Conservation (phyloP, 2,329 filamentous ascomycete species). For the Arthroderma sp. region DNA sequence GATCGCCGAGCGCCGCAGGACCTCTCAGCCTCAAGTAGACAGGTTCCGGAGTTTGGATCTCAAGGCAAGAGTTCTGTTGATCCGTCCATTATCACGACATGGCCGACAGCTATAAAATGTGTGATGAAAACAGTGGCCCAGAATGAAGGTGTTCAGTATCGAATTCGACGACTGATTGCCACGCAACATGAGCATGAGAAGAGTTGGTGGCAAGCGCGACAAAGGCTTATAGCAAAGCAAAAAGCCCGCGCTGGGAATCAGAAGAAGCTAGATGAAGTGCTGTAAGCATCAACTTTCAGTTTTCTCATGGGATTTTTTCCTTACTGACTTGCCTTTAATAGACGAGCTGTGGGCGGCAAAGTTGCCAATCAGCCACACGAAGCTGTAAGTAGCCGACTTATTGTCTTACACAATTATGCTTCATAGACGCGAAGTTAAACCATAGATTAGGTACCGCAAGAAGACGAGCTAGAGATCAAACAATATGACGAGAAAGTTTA, state of each 20-base stretch:
- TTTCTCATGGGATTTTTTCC: background rate
- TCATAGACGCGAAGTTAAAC: background rate
- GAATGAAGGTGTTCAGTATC: conserved; percentile 34
- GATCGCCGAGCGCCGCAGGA: background rate
- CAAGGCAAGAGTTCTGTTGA: conserved; percentile 19
- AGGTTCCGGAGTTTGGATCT: background rate
- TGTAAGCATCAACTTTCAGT: conserved; percentile 33
- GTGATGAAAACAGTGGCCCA: conserved; percentile 39
- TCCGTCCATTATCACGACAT: conserved; percentile 40
- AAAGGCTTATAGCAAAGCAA: conserved; percentile 42
- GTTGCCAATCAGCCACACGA: conserved; percentile 16
- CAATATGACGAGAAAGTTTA: conserved; percentile 53
- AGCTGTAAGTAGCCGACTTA: background rate
- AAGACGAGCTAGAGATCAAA: conserved; percentile 43
- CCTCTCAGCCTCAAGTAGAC: background rate
- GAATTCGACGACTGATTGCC: conserved; percentile 47
- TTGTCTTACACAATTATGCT: background rate
- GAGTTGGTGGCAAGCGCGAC: conserved; percentile 47
- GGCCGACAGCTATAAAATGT: conserved; percentile 40
- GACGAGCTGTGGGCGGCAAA: conserved; percentile 37
- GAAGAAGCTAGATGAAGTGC: conserved; percentile 42
- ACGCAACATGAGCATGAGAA: conserved; percentile 52
- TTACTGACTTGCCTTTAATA: conserved; percentile 15
- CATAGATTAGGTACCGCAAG: conserved; percentile 31
- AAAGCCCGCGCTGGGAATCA: conserved; percentile 41